These are phyloP conservation scores for Boletus fagicola DNA, from an alignment of 768 basidiomycete genomes.

Conservation along the genomic window DNA sequence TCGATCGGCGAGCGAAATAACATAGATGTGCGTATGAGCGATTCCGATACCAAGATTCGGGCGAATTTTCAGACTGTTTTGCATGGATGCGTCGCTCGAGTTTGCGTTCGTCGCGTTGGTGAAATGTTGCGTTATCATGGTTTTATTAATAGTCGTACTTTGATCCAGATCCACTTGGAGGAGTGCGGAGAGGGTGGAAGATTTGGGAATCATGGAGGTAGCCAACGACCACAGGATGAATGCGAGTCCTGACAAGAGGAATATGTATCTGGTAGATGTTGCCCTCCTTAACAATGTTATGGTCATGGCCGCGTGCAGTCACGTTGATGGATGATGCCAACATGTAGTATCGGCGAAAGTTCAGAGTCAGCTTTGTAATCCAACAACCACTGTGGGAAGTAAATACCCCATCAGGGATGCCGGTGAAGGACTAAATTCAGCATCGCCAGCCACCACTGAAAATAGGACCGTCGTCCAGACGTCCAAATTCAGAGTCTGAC, in stretches of 20 bases:
- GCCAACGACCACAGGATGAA: constrained; percentile 24
- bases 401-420: too few relatives aligned
- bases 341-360: neutral
- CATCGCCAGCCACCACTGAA: too few relatives aligned
- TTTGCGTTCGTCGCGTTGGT: neutral
- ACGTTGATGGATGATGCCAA: neutral
- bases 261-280: constrained; percentile 22
- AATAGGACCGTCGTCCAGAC: too few relatives aligned
- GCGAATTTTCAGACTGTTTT: neutral
- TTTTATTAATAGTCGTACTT: neutral
- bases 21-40: constrained; percentile 43
- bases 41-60: constrained; percentile 33
- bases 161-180: constrained; percentile 17
- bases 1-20: constrained; percentile 59
- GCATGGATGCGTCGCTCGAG: neutral
- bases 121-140: neutral
- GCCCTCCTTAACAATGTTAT: constrained; percentile 7
- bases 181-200: constrained; percentile 11
- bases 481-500: too few relatives aligned
- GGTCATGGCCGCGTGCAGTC: constrained; percentile 4
- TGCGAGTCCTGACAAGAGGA: constrained; percentile 20
- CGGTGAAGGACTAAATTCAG: too few relatives aligned
- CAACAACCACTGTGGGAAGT: too few relatives aligned
- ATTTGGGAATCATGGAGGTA: constrained; percentile 8
- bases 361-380: neutral